These are phyloP conservation scores for Cladosporium velox DNA, from an alignment of 2,329 filamentous ascomycete species.

Conservation along the genomic window DNA sequence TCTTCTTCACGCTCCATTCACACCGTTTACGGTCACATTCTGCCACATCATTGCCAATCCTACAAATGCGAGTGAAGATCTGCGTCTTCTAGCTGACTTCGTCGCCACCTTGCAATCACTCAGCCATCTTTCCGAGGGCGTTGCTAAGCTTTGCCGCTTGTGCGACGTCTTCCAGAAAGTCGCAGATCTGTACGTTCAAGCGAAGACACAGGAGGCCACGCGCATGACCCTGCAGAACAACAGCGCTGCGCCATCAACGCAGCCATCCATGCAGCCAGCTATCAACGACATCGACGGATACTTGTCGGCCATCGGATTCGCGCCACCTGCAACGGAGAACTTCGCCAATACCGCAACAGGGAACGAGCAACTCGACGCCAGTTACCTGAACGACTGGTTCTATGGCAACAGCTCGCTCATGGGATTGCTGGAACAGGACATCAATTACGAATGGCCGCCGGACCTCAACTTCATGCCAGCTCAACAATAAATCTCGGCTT, in stretches of 20 bases:
- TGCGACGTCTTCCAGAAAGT: conserved; percentile 31
- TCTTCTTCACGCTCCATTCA: conserved; percentile 58
- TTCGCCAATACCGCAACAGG: background rate
- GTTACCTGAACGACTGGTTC: conserved; percentile 25
- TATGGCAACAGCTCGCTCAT: conserved; percentile 24
- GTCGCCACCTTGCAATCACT: conserved; percentile 27
- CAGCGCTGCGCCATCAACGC: conserved; percentile 1
- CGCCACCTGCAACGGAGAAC: conserved; percentile 18
- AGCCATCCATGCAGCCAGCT: conserved; percentile 20
- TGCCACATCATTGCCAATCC: conserved; percentile 30
- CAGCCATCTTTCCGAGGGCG: conserved; percentile 28
- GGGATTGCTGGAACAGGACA: conserved; percentile 24
- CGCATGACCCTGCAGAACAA: conserved; percentile 1
- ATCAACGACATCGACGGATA: conserved; percentile 26
- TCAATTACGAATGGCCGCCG: conserved; percentile 3
- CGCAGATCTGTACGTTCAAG: conserved; percentile 27
- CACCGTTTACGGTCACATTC: conserved; percentile 62
- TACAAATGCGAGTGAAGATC: conserved; percentile 21
- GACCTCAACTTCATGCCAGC: conserved; percentile 12
- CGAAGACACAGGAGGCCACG: conserved; percentile 21
- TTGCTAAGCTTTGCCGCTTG: conserved; percentile 24
- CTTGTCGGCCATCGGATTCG: conserved; percentile 24
- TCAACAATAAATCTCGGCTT: background rate
- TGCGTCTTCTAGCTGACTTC: conserved; percentile 28
- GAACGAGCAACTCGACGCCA: conserved; percentile 15